These are phyloP conservation scores for Penicillium crustosum DNA, from an alignment of 2,329 filamentous ascomycete genomes.

Conservation along the genomic window DNA sequence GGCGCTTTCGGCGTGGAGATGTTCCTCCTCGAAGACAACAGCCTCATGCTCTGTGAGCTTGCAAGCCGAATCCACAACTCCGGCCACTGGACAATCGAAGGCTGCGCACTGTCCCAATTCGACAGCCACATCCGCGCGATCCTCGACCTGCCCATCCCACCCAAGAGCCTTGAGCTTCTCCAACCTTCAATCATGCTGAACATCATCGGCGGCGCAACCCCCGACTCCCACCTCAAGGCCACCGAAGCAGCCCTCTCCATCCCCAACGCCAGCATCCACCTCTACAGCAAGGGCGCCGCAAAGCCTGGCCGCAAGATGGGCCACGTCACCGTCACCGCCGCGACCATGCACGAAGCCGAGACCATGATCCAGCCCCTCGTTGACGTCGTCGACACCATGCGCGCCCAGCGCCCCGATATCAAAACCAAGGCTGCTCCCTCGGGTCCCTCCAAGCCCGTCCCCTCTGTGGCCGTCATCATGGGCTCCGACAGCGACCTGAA, in stretches of 20 bases:
- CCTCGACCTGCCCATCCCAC: conserved; percentile 65
- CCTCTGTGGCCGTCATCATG: conserved; percentile 50
- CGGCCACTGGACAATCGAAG: conserved; percentile 93
- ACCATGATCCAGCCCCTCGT: conserved; percentile 69
- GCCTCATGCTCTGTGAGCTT: conserved; percentile 80
- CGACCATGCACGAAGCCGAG: conserved; percentile 67
- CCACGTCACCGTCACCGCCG: conserved; percentile 79
- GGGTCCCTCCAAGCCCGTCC: conserved; percentile 32
- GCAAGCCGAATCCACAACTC: conserved; percentile 85
- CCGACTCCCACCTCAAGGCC: conserved; percentile 61
- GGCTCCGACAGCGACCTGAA: conserved; percentile 51
- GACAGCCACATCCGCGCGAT: conserved; percentile 87
- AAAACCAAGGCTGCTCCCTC: conserved; percentile 35
- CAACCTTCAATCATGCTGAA: conserved; percentile 57
- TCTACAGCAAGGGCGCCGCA: conserved; percentile 85
- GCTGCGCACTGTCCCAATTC: conserved; percentile 85
- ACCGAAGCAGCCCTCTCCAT: conserved; percentile 58
- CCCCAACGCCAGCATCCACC: conserved; percentile 67
- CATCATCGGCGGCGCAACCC: conserved; percentile 58
- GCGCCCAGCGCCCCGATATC: conserved; percentile 52
- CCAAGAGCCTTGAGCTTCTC: conserved; percentile 46
- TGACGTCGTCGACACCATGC: conserved; percentile 75
- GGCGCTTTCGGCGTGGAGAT: conserved; percentile 97
- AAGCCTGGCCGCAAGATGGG: conserved; percentile 92
- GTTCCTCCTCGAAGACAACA: conserved; percentile 76